Evolutionary conservation across 805 yeast genomes (phyloP), one percentile per base, ranked within the genome.

Genomic region (Scheffersomyces ergatensis): DNA sequence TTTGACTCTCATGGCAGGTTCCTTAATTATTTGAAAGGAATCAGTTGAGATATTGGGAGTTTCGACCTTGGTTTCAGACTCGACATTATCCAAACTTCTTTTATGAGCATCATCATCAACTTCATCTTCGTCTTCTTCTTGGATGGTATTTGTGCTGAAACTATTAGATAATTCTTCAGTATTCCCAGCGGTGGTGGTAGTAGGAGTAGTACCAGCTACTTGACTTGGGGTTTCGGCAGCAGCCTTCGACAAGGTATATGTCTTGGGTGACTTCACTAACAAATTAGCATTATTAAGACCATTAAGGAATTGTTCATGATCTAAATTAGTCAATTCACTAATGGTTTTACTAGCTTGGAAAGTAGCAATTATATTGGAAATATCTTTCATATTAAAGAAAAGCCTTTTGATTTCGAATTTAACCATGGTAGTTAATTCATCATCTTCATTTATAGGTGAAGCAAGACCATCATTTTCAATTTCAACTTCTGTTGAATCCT

Each of bases 251-350:
- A 69, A 55, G 20, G 70, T 58, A 45, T 58, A 68, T 0, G 68
- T 65, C 48, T 69, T 69, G 17, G 75, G 75, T 8, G 71, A 65
- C 42, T 69, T 69, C 7, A 66, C 72, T 38, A 63, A 51, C 5
- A 62, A 50, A 31, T 39, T 31, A 36, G 40, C 14, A 35, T 45
- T 23, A 44, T 48, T 15, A 11, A 29, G 17, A n/a, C n/a, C n/a
- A 41, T 46, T 21, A 11, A 29, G 17, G 11, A 29, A 29, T 37
- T 36, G 16, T 32, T 45, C 49, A 16, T 38, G 31, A 43, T 41
- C 53, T 16, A 41, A 44, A 35, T 39, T 48, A 26, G 50, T 49
- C 34, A 47, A 47, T 32, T 44, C 49, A 19, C 42, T 40, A 40
- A 60, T 59, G 11, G 65, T 59, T 37, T 54, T 57, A 20, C 60